Conservation (phyloP, 2,329 filamentous ascomycete genomes). For the Cercospora sesami region DNA sequence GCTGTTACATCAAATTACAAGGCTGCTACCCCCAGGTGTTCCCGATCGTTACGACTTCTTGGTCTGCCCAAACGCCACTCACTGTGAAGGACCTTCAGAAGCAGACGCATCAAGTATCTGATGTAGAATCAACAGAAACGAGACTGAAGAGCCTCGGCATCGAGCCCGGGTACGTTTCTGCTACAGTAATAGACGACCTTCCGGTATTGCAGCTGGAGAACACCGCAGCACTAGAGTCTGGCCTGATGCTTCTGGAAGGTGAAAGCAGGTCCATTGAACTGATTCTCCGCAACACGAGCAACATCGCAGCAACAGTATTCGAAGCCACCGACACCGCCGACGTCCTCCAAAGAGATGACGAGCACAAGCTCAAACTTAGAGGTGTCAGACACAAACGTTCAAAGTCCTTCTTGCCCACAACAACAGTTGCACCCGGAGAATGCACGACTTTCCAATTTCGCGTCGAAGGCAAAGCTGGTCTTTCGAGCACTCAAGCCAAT, state of each 20-base stretch:
- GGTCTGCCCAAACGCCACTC: slow-evolving; percentile 66
- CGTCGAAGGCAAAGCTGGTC: slow-evolving; percentile 79
- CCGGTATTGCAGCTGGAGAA: slow-evolving; percentile 74
- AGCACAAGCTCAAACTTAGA: slow-evolving; percentile 20
- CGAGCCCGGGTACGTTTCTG: slow-evolving; percentile 28
- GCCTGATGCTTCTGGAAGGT: slow-evolving; percentile 90
- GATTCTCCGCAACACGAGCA: slow-evolving; percentile 75
- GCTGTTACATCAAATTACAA: slow-evolving; percentile 75
- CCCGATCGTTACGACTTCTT: slow-evolving; percentile 75
- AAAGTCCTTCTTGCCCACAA: slow-evolving; percentile 18
- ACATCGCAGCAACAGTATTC: slow-evolving; percentile 72
- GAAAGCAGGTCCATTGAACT: slow-evolving; percentile 76
- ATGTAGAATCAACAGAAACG: slow-evolving; percentile 5
- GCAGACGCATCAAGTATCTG: not conserved
- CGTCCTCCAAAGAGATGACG: slow-evolving; percentile 20
- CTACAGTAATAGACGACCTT: slow-evolving; percentile 74
- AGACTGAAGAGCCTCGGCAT: slow-evolving; percentile 23
- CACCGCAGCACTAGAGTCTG: slow-evolving; percentile 76
- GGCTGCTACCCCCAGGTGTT: slow-evolving; percentile 82
- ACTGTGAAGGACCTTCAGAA: slow-evolving; percentile 64
- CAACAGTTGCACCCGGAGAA: slow-evolving; percentile 50
- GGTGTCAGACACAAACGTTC: slow-evolving; percentile 19
- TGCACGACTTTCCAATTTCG: slow-evolving; percentile 77
- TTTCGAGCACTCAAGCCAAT: slow-evolving; percentile 76
- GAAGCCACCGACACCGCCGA: slow-evolving; percentile 30